Evolutionary conservation across 179 eudicot genomes (phyloP).

Genomic region (Carnegiea gigantea): DNA sequence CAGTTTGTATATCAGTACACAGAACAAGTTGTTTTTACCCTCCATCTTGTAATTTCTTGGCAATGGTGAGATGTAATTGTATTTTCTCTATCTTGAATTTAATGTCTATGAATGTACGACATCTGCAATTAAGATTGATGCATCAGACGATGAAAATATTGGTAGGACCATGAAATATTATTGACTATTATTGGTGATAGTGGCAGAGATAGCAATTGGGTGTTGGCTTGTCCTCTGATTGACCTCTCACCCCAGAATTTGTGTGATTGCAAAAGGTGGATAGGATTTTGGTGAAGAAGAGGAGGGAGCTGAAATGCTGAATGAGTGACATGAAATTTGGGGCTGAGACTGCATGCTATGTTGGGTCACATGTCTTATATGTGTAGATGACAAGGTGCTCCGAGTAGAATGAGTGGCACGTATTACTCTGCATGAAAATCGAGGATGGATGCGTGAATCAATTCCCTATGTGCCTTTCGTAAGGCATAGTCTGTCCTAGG

Average conservation of each 20-base stretch:
- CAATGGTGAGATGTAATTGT: slow-evolving; percentile 23
- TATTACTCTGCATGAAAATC: neutral
- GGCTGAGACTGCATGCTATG: neutral
- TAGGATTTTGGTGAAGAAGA: neutral
- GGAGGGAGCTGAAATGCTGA: neutral
- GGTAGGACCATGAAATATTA: neutral
- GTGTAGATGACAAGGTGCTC: neutral
- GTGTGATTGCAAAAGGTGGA: neutral
- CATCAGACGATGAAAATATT: neutral
- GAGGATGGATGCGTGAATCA: neutral
- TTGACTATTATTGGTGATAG: slow-evolving; percentile 15
- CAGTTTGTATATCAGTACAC: slow-evolving; percentile 35
- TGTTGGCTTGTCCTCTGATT: slow-evolving; percentile 5
- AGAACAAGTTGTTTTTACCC: slow-evolving; percentile 15
- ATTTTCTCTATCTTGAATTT: neutral
- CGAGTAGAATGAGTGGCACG: neutral
- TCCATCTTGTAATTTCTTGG: slow-evolving; percentile 10
- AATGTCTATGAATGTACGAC: neutral
- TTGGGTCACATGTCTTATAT: neutral
- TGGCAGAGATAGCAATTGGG: slow-evolving; percentile 20
- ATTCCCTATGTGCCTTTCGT: neutral
- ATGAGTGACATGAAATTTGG: neutral
- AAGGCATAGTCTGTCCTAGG: neutral
- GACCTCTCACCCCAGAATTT: neutral
- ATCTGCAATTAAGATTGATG: neutral